Evolutionary conservation across 164 flowering plant species (phyloP).

Genomic region (Umbilicus rupestris): DNA sequence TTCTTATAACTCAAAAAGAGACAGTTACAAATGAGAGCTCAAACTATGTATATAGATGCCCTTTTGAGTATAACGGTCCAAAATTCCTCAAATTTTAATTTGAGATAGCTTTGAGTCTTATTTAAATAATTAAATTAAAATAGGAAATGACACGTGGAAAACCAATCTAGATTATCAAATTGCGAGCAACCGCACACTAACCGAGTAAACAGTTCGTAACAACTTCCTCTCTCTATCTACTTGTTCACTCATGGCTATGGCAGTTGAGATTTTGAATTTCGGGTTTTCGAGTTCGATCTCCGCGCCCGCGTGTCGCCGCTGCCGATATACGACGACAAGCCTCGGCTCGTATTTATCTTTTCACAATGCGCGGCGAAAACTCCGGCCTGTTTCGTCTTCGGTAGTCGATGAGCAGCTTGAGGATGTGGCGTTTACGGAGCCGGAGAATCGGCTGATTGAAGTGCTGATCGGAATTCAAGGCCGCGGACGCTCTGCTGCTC

Average conservation of each 20-base stretch:
- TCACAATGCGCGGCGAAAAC: constrained; percentile 4
- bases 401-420: constrained; percentile 21
- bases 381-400: constrained; percentile 16
- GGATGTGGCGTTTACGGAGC: constrained; percentile 32
- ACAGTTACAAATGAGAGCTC: no score
- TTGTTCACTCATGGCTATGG: not conserved
- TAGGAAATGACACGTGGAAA: not conserved
- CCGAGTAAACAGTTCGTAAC: not conserved
- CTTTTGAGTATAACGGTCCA: no score
- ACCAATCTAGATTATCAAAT: not conserved
- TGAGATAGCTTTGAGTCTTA: no score
- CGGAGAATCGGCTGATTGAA: constrained; percentile 49
- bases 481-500: constrained; percentile 77
- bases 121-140: no score
- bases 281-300: not conserved
- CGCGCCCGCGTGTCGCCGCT: not conserved
- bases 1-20: no score
- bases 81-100: no score
- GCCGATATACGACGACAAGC: not conserved
- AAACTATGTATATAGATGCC: no score
- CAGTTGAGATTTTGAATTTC: not conserved
- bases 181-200: not conserved
- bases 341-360: not conserved
- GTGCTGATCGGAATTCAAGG: constrained; percentile 87
- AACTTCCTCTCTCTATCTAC: not conserved